Percentiles rank a stretch among this genome's conserved stretches.
phyloP scores from a whole-genome alignment of 1,284 basidiomycete species.

The Fistulinella cinereoalba region DNA sequence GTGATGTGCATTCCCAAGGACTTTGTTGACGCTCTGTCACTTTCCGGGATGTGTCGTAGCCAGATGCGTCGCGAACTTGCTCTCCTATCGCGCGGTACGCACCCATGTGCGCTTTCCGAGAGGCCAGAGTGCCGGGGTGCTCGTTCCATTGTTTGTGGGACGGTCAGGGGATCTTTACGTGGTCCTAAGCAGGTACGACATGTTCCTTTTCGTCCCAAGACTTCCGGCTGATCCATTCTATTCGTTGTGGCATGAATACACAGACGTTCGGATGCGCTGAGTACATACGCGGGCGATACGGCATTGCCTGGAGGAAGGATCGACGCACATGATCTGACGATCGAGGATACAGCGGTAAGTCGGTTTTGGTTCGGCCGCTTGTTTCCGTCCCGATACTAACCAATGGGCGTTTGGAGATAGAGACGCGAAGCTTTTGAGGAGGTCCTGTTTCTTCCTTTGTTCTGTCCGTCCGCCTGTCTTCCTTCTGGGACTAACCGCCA shows the following conservation, averaged over 20 bases:
- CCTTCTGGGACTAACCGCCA: background rate
- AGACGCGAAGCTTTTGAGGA: slow-evolving; percentile 74
- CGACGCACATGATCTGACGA: slow-evolving; percentile 61
- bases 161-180: slow-evolving; percentile 80
- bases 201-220: background rate
- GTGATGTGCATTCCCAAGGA: background rate
- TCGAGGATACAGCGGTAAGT: slow-evolving; percentile 66
- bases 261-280: slow-evolving; percentile 69
- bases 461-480: background rate
- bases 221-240: background rate
- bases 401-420: slow-evolving; percentile 35
- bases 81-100: slow-evolving; percentile 49
- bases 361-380: background rate
- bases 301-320: slow-evolving; percentile 81
- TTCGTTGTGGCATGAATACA: background rate
- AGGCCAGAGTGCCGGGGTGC: slow-evolving; percentile 63
- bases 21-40: background rate
- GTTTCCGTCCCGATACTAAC: background rate
- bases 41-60: background rate
- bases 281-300: slow-evolving; percentile 80
- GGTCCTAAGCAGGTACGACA: slow-evolving; percentile 64
- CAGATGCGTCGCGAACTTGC: slow-evolving; percentile 62
- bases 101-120: slow-evolving; percentile 48
- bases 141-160: slow-evolving; percentile 80
- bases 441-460: slow-evolving; percentile 36